Evolutionary conservation across 352 stramenopile genomes (phyloP).

Genomic region (Globisporangium solare): DNA sequence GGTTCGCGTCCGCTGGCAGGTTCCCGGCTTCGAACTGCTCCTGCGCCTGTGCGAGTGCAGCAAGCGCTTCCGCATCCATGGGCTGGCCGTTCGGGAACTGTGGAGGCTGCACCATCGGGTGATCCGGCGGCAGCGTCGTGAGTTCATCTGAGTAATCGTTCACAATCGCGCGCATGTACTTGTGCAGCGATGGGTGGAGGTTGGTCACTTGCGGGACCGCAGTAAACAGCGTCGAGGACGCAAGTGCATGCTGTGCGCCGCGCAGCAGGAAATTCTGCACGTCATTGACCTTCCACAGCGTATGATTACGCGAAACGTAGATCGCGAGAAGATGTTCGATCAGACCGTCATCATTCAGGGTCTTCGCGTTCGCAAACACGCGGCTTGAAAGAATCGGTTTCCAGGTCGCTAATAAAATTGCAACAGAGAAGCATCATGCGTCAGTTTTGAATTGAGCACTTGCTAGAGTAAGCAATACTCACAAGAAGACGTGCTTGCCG

Average conservation of each 20-base stretch:
- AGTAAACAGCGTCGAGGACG: conserved; percentile 39
- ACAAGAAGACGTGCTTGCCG: conserved; percentile 61
- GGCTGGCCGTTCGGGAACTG: conserved; percentile 58
- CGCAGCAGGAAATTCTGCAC: conserved; percentile 65
- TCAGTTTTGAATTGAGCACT: conserved; percentile 1
- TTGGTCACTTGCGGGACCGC: conserved; percentile 52
- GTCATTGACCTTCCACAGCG: conserved; percentile 82
- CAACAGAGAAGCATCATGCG: background rate
- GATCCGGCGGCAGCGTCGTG: conserved; percentile 75
- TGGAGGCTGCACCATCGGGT: conserved; percentile 79
- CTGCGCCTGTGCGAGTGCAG: conserved; percentile 50
- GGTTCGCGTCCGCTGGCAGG: conserved; percentile 72
- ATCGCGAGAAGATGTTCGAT: conserved; percentile 77
- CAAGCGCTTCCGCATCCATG: conserved; percentile 51
- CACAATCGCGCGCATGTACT: conserved; percentile 64
- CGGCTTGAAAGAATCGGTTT: conserved; percentile 62
- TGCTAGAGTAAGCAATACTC: conserved; percentile 9
- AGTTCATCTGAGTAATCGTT: conserved; percentile 86
- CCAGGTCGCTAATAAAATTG: conserved; percentile 51
- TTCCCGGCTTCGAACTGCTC: conserved; percentile 63
- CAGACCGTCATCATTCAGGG: conserved; percentile 45
- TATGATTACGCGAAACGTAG: conserved; percentile 73
- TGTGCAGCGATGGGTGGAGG: conserved; percentile 52
- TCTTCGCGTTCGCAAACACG: conserved; percentile 74
- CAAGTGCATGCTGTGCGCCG: conserved; percentile 59